A percentile compares a stretch with the other conserved stretches of the same genome.
These are phyloP conservation scores for Alternaria triticimaculans DNA, from an alignment of 2,329 filamentous ascomycete genomes.

Conservation along the genomic window DNA sequence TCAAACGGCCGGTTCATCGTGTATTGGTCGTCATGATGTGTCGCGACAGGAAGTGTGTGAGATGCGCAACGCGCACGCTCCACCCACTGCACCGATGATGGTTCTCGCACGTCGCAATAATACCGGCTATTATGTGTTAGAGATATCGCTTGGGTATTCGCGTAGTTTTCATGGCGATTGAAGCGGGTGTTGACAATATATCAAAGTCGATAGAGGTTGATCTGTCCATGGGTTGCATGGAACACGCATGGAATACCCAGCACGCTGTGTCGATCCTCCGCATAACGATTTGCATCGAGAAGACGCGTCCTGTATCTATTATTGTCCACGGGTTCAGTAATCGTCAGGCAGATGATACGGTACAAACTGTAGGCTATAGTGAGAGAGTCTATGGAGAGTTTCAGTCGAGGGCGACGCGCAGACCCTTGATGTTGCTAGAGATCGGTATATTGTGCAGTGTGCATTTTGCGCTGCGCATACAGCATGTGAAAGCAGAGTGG, in stretches of 20 bases:
- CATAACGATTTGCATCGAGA: neutral
- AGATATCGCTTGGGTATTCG: neutral
- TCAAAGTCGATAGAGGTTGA: neutral
- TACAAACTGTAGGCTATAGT: neutral
- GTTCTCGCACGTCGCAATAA: conserved; percentile 25
- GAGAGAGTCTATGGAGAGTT: neutral
- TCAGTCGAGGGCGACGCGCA: neutral
- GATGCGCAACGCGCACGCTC: conserved; percentile 41
- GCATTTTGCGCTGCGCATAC: neutral
- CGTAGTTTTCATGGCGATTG: neutral
- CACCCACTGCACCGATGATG: conserved; percentile 14
- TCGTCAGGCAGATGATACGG: neutral
- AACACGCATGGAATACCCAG: neutral
- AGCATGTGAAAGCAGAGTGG: neutral
- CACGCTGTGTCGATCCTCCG: neutral
- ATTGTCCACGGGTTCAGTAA: neutral
- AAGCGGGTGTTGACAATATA: neutral
- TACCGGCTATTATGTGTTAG: conserved; percentile 4
- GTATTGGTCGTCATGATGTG: conserved; percentile 28
- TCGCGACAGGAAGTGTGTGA: conserved; percentile 40
- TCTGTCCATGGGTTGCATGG: neutral
- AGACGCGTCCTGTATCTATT: neutral
- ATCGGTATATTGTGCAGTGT: neutral
- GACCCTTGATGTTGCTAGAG: neutral
- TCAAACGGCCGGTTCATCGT: conserved; percentile 16